A percentile compares a stretch with the other conserved stretches of the same genome.
Evolutionary conservation across 2,329 filamentous ascomycete species (phyloP).

Genomic region (Botryotinia convoluta): DNA sequence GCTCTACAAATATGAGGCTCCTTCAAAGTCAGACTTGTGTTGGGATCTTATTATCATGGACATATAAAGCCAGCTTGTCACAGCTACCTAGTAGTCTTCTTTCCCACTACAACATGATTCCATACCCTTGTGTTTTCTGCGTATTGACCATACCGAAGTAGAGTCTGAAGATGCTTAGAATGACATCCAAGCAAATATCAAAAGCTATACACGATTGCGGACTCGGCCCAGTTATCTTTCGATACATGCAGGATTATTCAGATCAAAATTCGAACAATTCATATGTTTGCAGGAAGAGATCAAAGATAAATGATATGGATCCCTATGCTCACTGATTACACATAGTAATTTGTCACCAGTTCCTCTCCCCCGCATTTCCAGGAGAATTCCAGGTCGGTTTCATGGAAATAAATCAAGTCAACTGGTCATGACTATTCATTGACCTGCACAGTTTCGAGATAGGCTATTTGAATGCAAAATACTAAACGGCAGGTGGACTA

Average conservation of each 20-base stretch:
- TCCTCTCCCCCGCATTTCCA: background rate
- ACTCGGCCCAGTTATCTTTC: background rate
- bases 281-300: background rate
- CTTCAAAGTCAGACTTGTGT: background rate
- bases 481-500: background rate
- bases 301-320: background rate
- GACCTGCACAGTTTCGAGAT: background rate
- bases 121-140: background rate
- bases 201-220: background rate
- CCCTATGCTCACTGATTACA: background rate
- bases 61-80: background rate
- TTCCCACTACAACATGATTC: background rate
- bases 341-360: slow-evolving; percentile 3
- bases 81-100: background rate
- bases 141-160: background rate
- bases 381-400: background rate
- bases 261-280: background rate
- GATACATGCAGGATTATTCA: background rate
- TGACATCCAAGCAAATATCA: background rate
- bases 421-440: background rate
- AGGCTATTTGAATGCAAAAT: background rate
- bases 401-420: background rate
- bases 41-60: background rate
- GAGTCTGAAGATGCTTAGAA: background rate
- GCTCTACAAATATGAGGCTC: background rate